Evolutionary conservation across 805 yeast species (phyloP).

Genomic region (Wickerhamomyces silvicola): DNA sequence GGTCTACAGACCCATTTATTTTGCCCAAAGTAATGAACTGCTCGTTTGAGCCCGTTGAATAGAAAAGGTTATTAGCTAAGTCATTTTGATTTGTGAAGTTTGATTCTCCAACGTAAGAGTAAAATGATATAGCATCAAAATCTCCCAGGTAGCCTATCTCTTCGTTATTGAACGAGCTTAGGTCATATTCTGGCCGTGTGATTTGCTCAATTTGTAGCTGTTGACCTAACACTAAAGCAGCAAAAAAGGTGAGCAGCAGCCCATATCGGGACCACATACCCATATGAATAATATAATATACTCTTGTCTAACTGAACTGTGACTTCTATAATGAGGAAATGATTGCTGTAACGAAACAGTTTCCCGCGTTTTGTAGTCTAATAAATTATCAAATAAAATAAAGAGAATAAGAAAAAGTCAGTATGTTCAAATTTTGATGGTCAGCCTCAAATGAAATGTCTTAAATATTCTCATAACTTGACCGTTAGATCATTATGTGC

Average conservation of each 20-base stretch:
- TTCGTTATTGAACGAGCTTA: constrained; percentile 14
- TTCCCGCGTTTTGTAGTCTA: not conserved
- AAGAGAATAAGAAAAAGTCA: not conserved
- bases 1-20: constrained; percentile 11
- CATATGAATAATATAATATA: not conserved
- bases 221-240: not conserved
- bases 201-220: not conserved
- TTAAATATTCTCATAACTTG: not conserved
- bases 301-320: not conserved
- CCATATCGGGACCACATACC: not conserved
- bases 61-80: constrained; percentile 14
- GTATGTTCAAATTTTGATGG: too few relatives aligned
- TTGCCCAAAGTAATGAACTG: constrained; percentile 15
- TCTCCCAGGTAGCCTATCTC: constrained; percentile 27
- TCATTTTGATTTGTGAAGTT: constrained; percentile 22
- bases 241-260: constrained; percentile 1
- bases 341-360: too few relatives aligned
- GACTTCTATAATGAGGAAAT: too few relatives aligned
- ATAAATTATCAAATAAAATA: not conserved
- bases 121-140: constrained; percentile 30
- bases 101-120: constrained; percentile 29
- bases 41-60: constrained; percentile 9
- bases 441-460: too few relatives aligned
- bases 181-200: constrained; percentile 14
- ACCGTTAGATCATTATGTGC: not conserved